phyloP scores from a whole-genome alignment of 805 yeast genomes.

The Candida michaelii region DNA sequence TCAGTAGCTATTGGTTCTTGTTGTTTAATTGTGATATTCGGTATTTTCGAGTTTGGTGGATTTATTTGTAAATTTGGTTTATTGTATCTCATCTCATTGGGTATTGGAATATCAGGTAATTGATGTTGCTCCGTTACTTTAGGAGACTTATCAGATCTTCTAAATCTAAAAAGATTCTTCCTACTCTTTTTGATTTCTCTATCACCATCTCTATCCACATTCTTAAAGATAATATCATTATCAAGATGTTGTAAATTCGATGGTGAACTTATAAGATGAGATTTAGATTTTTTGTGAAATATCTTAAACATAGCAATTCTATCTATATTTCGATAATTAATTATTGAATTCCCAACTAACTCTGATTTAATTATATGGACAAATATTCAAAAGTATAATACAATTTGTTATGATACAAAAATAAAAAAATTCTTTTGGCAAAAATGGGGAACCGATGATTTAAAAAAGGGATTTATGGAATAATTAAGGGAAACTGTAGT shows the following conservation, averaged over 20 bases:
- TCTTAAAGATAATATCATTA: neutral
- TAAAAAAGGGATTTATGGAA: slow-evolving; percentile 5
- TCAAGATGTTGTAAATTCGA: slow-evolving; percentile 4
- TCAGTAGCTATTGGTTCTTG: neutral
- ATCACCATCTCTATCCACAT: neutral
- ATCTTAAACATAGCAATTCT: slow-evolving; percentile 3
- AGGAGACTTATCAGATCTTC: neutral
- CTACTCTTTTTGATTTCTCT: neutral
- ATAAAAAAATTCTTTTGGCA: neutral
- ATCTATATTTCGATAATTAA: too few relatives aligned
- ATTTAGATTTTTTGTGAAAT: slow-evolving; percentile 3
- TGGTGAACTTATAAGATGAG: slow-evolving; percentile 4
- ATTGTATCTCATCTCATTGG: neutral
- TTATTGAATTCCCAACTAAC: too few relatives aligned
- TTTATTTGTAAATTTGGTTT: neutral
- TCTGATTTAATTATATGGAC: too few relatives aligned
- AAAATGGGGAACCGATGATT: neutral
- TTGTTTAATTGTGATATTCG: neutral
- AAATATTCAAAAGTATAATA: neutral
- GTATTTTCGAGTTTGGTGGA: neutral
- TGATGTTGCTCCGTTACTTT: neutral
- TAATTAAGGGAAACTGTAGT: neutral
- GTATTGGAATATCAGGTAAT: neutral
- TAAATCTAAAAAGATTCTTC: neutral
- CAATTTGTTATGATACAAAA: neutral